phyloP scores from a whole-genome alignment of 2,329 filamentous ascomycete genomes.

The Colletotrichum horii region DNA sequence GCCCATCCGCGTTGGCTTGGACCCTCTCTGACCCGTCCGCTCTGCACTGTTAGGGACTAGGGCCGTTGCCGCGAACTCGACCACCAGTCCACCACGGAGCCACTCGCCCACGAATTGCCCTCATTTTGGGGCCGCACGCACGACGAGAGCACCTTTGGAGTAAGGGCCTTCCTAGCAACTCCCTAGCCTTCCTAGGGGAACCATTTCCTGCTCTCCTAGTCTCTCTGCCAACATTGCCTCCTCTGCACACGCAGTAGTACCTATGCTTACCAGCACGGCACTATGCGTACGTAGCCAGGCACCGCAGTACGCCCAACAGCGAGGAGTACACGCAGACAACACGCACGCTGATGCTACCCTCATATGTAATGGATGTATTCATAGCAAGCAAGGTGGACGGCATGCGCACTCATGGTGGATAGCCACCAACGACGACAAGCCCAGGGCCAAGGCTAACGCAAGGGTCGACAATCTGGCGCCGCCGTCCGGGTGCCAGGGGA shows the following conservation, averaged over 20 bases:
- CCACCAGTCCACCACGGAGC: neutral
- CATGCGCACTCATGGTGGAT: neutral
- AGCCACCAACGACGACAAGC: conserved; percentile 4
- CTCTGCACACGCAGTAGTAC: neutral
- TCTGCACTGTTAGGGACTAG: neutral
- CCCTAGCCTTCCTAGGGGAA: neutral
- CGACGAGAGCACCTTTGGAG: neutral
- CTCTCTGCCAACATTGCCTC: neutral
- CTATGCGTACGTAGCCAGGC: neutral
- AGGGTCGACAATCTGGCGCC: conserved; percentile 14
- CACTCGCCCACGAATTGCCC: neutral
- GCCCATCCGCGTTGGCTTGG: conserved; percentile 3
- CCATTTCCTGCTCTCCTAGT: neutral
- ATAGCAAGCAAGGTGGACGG: neutral
- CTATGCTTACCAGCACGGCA: neutral
- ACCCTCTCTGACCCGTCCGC: neutral
- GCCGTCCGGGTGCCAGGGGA: conserved; percentile 16
- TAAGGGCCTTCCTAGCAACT: neutral
- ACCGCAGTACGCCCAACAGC: neutral
- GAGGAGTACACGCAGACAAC: neutral
- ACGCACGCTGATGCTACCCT: neutral
- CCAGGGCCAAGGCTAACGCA: conserved; percentile 5
- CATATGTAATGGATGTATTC: neutral
- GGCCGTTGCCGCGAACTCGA: neutral
- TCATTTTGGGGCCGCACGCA: neutral